Base-by-base conservation (phyloP, 768 basidiomycete genomes). In the Thelephora ganbajun region DNA sequence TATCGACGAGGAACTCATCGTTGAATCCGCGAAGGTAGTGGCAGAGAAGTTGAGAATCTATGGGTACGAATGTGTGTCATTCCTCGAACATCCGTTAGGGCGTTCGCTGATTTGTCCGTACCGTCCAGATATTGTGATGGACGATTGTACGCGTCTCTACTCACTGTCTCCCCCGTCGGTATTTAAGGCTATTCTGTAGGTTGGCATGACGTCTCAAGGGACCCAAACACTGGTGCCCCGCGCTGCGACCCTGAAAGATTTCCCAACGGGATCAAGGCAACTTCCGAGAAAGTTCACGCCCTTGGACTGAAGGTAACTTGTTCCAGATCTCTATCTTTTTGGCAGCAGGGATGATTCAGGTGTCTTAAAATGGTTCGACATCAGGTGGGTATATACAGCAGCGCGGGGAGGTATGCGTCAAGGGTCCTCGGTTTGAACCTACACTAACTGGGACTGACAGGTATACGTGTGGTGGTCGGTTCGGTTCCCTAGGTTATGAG, bases 401-500 rank as follows among this genome's bases (percentile, higher is more conserved):
- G 56, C 35, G 64, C 65, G 5, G 66, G 63, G 48, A 56, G 54
- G 59, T 63, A 51, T 14, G 59, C 2, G 19, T n/a, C 13, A 14
- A 30, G 36, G 33, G 11, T 14, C 48, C 26, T 36, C 34, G 11
- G 18, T 35, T 43, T 19, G 35, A 41, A 47, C 20, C 1, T 22
- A 26, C 23, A 18, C 5, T 26, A 13, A 43, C 14, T 14, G 23
- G n/a, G 16, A 13, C 22, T 33, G 33, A 11, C 48, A 63, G 62
- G 13, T 55, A 56, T 22, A 69, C 67, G 0, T 69, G 67, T 35
- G 65, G 57, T 1, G 57, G 64, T 0, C 56, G 57, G 6, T 69
- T 66, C 35, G 68, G 67, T 23, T 68, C 66, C 1, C 56, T 69
- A 1, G 68, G 62, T 9, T 63, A 58, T 50, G 68, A 69, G 51